Conservation (phyloP, 2,329 filamentous ascomycete species). For the Diaporthe citrichinensis region DNA sequence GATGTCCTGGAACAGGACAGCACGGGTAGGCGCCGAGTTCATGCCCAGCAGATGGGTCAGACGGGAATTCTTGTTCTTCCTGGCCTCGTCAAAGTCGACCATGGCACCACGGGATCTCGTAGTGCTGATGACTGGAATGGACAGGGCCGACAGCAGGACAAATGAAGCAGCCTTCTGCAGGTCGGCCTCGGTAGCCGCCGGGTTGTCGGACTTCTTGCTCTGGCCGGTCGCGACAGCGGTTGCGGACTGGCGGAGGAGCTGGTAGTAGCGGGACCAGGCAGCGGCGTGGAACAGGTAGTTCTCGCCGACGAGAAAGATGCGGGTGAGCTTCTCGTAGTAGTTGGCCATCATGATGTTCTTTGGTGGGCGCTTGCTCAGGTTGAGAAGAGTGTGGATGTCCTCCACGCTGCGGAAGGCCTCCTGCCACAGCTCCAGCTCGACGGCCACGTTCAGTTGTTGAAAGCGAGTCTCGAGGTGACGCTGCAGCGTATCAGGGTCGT, state of each 20-base stretch:
- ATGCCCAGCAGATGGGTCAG: constrained; percentile 97
- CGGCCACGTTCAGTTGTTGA: constrained; percentile 97
- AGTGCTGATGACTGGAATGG: constrained; percentile 99
- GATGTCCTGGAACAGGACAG: constrained; percentile 94
- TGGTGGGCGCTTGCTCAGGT: constrained; percentile 95
- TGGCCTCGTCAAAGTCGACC: constrained; percentile 95
- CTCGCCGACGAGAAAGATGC: constrained; percentile 98
- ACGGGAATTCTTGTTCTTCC: constrained; percentile 98
- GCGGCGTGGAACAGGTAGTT: constrained; percentile 99
- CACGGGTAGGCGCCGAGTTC: constrained; percentile 88
- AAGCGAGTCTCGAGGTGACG: constrained; percentile 98
- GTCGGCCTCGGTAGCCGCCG: constrained; percentile 88
- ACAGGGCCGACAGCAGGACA: constrained; percentile 92
- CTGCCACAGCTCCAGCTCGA: constrained; percentile 98
- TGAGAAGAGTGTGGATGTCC: constrained; percentile 97
- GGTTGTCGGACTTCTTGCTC: constrained; percentile 94
- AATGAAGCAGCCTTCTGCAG: constrained; percentile 96
- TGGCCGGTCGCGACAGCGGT: constrained; percentile 86
- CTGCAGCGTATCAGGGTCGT: constrained; percentile 96
- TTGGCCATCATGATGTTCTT: constrained; percentile 99
- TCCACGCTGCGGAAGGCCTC: constrained; percentile 99
- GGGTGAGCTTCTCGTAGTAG: constrained; percentile 99
- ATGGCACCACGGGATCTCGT: constrained; percentile 95
- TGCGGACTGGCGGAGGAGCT: constrained; percentile 91
- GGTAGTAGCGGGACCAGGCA: constrained; percentile 98